Percentiles rank a stretch among this genome's conserved stretches.
Conservation (phyloP, 2,329 filamentous ascomycete species). For the Tolypocladium guangdongense region DNA sequence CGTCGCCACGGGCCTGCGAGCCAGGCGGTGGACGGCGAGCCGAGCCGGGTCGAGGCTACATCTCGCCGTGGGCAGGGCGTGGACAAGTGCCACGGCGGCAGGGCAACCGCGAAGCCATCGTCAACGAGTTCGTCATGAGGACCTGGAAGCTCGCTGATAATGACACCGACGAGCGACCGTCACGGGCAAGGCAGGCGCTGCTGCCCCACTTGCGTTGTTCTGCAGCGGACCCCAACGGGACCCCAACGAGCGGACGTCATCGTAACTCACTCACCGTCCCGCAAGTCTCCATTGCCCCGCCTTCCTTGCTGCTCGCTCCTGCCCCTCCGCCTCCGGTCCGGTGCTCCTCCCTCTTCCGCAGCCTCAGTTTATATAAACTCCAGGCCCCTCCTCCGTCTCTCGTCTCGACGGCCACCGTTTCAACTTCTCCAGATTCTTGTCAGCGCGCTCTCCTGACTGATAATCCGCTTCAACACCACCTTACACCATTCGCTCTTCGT, state of each 20-base stretch:
- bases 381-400: not conserved
- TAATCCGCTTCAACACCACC: not conserved
- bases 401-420: not conserved
- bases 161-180: too few relatives aligned
- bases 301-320: not conserved
- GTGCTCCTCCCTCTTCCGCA: not conserved
- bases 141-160: too few relatives aligned
- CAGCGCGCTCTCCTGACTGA: not conserved
- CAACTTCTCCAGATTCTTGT: not conserved
- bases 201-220: too few relatives aligned
- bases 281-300: not conserved
- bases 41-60: not conserved
- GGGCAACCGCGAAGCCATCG: not conserved
- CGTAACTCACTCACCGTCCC: not conserved
- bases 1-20: not conserved
- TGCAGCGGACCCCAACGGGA: too few relatives aligned
- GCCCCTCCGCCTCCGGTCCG: too few relatives aligned
- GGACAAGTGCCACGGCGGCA: not conserved
- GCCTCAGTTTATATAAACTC: slow-evolving; percentile 1
- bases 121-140: too few relatives aligned
- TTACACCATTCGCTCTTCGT: not conserved
- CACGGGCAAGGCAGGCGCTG: too few relatives aligned
- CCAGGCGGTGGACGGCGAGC: not conserved
- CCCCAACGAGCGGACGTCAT: too few relatives aligned
- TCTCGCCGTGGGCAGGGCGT: not conserved